phyloP scores from a whole-genome alignment of 2,329 filamentous ascomycete genomes.

The Colletotrichum noveboracense region DNA sequence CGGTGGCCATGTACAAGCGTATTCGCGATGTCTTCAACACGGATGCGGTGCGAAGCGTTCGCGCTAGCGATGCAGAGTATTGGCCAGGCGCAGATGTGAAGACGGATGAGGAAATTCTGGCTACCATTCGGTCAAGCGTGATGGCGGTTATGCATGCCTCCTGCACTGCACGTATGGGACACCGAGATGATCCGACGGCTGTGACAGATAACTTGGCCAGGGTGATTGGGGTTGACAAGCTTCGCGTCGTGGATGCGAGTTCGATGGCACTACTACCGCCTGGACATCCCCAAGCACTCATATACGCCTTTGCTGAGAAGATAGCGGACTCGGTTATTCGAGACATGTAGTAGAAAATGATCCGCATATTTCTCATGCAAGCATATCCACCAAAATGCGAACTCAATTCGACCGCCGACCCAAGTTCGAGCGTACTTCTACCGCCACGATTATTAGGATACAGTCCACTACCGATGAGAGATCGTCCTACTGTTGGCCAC shows the following conservation, averaged over 20 bases:
- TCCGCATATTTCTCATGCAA: neutral
- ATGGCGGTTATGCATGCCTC: conserved; percentile 8
- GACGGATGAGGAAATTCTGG: conserved; percentile 46
- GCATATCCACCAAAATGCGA: neutral
- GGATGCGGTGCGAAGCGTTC: conserved; percentile 30
- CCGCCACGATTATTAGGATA: neutral
- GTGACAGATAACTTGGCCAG: neutral
- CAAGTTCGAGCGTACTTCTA: neutral
- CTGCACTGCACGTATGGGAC: neutral
- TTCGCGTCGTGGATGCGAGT: neutral
- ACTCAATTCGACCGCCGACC: neutral
- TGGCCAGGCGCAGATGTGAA: conserved; percentile 39
- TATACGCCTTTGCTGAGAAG: conserved; percentile 32
- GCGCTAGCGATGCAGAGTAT: conserved; percentile 35
- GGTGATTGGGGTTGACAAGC: neutral
- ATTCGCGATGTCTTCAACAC: conserved; percentile 40
- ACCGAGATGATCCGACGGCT: neutral
- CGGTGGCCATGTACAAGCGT: conserved; percentile 46
- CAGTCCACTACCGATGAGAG: neutral
- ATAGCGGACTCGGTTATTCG: conserved; percentile 25
- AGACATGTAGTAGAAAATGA: neutral
- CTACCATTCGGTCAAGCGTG: neutral
- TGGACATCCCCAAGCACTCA: conserved; percentile 24
- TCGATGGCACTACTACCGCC: conserved; percentile 17
- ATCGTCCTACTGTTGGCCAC: neutral